phyloP scores from a whole-genome alignment of 1,284 basidiomycete genomes.

The Flammula alnicola region DNA sequence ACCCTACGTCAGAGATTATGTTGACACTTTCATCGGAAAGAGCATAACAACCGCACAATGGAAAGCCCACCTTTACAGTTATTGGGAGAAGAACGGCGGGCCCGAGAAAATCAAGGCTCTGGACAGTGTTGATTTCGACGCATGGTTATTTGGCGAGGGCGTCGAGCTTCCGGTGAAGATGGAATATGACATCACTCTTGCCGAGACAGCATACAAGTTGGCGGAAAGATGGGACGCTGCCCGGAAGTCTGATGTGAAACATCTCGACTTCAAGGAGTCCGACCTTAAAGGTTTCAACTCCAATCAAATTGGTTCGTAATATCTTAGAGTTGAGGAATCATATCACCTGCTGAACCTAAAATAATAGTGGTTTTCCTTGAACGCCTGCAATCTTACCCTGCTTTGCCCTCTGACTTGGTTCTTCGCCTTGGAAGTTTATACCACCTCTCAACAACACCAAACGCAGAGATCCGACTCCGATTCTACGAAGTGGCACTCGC shows the following conservation, averaged over 20 bases:
- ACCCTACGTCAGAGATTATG: conserved; percentile 84
- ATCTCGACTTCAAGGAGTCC: conserved; percentile 52
- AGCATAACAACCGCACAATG: conserved; percentile 90
- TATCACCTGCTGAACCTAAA: too few species aligned
- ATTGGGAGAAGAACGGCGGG: conserved; percentile 68
- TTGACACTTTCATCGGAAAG: conserved; percentile 78
- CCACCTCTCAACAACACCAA: conserved; percentile 52
- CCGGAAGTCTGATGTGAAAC: conserved; percentile 51
- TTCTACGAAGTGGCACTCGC: conserved; percentile 70
- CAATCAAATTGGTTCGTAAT: conserved; percentile 67
- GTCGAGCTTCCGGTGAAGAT: conserved; percentile 78
- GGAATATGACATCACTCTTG: conserved; percentile 84
- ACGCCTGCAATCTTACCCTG: conserved; percentile 57
- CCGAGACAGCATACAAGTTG: conserved; percentile 70
- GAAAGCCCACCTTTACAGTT: conserved; percentile 85
- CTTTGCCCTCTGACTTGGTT: conserved; percentile 62
- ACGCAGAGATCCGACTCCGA: conserved; percentile 76
- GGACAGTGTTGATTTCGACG: conserved; percentile 81
- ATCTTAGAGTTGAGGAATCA: conserved; percentile 77
- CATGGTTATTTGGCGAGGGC: conserved; percentile 89
- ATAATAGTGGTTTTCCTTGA: conserved; percentile 85
- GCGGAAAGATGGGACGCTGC: conserved; percentile 81
- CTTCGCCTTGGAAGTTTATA: conserved; percentile 62
- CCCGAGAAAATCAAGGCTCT: conserved; percentile 72
- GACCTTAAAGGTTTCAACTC: conserved; percentile 68